A percentile compares a stretch with the other conserved stretches of the same genome.
These are phyloP conservation scores for Solanum verrucosum DNA, from an alignment of 257 asterid genomes.

Conservation along the genomic window DNA sequence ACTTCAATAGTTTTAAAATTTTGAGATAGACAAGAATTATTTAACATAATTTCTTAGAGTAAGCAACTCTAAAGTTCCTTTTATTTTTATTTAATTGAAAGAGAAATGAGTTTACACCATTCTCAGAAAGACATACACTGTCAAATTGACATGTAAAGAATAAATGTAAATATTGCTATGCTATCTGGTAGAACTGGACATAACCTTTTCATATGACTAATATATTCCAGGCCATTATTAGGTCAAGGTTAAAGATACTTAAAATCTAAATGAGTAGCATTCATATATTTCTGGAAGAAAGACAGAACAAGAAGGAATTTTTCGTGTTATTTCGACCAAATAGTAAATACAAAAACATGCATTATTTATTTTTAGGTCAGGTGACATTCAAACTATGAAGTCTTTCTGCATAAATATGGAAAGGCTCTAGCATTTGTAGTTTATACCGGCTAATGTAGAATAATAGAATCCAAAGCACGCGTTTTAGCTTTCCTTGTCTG, in stretches of 20 bases:
- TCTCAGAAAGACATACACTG: neutral
- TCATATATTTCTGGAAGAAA: neutral
- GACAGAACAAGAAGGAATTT: neutral
- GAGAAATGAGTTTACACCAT: neutral
- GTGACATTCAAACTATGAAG: neutral
- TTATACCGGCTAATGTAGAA: neutral
- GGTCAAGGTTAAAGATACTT: neutral
- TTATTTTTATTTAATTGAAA: neutral
- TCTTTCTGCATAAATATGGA: neutral
- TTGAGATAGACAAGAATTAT: neutral
- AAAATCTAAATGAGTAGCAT: neutral
- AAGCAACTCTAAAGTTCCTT: neutral
- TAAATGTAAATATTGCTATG: neutral
- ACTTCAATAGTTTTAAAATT: too few species aligned
- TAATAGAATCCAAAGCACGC: neutral
- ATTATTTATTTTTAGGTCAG: neutral
- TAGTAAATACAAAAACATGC: neutral
- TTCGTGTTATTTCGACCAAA: neutral
- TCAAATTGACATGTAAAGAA: neutral
- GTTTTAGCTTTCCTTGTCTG: neutral
- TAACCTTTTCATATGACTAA: neutral
- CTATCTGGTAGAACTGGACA: neutral
- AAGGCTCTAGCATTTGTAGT: neutral
- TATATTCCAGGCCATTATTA: neutral
- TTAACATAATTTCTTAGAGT: neutral